Percentiles rank a stretch among this genome's conserved stretches.
phyloP scores from a whole-genome alignment of 768 basidiomycete species.

The Daedalea quercina region DNA sequence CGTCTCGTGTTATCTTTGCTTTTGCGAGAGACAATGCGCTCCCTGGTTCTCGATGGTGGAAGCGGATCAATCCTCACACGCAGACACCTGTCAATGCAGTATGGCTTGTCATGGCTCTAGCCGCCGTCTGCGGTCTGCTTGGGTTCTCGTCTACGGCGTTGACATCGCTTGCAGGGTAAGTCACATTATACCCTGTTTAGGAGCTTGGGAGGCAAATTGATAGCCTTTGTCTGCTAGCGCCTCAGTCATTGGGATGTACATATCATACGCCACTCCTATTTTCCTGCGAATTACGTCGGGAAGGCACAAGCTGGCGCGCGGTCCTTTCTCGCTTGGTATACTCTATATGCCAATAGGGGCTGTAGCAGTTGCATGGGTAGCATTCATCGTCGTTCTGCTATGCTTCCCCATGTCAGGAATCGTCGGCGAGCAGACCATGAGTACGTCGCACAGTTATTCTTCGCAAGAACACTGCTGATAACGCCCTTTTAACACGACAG shows the following conservation, averaged over 20 bases:
- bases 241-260: slow-evolving; percentile 64
- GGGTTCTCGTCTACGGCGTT: slow-evolving; percentile 60
- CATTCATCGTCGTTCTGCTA: slow-evolving; percentile 15
- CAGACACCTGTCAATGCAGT: slow-evolving; percentile 72
- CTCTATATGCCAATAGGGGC: slow-evolving; percentile 9
- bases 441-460: slow-evolving; percentile 28
- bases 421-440: slow-evolving; percentile 41
- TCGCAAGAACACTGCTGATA: neutral
- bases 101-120: slow-evolving; percentile 56
- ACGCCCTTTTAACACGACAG: slow-evolving; percentile 25
- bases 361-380: slow-evolving; percentile 15
- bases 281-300: slow-evolving; percentile 4
- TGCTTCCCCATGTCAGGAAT: slow-evolving; percentile 25
- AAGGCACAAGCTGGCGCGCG: slow-evolving; percentile 4
- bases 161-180: slow-evolving; percentile 58
- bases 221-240: slow-evolving; percentile 33
- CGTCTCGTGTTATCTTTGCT: slow-evolving; percentile 67
- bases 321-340: slow-evolving; percentile 17
- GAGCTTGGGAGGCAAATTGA: neutral
- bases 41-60: slow-evolving; percentile 66
- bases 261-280: slow-evolving; percentile 60
- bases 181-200: neutral
- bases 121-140: slow-evolving; percentile 53
- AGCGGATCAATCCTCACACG: slow-evolving; percentile 46
- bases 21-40: slow-evolving; percentile 69